phyloP scores from a whole-genome alignment of 164 flowering plant species.

The Tetracentron sinense region DNA sequence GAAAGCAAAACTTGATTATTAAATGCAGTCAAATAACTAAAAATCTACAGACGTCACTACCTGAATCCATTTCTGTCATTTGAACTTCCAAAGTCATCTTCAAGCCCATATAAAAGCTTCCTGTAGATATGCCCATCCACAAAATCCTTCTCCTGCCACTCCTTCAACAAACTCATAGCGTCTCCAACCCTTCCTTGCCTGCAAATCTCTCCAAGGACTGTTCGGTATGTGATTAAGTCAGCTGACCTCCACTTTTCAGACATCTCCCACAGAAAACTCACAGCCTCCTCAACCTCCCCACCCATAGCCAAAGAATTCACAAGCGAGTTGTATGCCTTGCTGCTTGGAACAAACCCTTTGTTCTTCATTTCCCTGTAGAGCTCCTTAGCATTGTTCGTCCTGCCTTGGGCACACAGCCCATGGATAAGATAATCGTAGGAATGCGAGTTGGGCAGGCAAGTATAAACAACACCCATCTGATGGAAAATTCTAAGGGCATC shows the following conservation, averaged over 20 bases:
- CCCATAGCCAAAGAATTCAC: constrained; percentile 73
- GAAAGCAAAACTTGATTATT: neutral
- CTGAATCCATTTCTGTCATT: constrained; percentile 18
- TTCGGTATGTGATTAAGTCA: constrained; percentile 70
- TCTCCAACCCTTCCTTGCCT: constrained; percentile 43
- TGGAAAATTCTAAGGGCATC: constrained; percentile 86
- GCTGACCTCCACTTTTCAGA: constrained; percentile 34
- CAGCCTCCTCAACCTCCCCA: constrained; percentile 80
- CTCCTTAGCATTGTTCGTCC: constrained; percentile 73
- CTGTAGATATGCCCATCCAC: constrained; percentile 49
- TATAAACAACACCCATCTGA: constrained; percentile 72
- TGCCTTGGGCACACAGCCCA: constrained; percentile 81
- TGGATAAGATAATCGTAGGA: constrained; percentile 73
- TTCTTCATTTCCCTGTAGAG: constrained; percentile 61
- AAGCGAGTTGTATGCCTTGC: constrained; percentile 72
- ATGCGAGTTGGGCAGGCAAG: constrained; percentile 55
- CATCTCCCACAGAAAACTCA: constrained; percentile 71
- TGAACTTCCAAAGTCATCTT: constrained; percentile 42
- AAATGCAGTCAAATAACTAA: neutral
- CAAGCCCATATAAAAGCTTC: constrained; percentile 50
- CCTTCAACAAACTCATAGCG: constrained; percentile 54
- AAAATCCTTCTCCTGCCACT: constrained; percentile 51
- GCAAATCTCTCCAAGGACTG: constrained; percentile 67
- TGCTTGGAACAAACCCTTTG: constrained; percentile 61
- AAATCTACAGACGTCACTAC: constrained; percentile 5